Conservation (phyloP, 768 basidiomycete genomes). For the Kwoniella mangroviensis region DNA sequence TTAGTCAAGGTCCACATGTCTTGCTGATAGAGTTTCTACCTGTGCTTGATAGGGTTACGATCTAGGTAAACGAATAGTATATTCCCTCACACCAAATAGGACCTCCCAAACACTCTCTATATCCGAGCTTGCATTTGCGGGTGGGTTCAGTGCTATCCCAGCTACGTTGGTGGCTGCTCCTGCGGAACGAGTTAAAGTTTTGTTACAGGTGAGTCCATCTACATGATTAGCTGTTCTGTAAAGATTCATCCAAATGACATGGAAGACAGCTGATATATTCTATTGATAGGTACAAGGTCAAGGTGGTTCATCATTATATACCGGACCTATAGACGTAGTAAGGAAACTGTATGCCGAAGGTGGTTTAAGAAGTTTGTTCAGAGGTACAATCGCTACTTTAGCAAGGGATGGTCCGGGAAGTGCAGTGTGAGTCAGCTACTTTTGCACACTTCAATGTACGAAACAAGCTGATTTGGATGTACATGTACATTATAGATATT, state of each 20-base stretch:
- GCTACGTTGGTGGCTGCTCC: constrained; percentile 92
- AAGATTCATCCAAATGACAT: too few relatives aligned
- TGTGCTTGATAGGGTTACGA: constrained; percentile 77
- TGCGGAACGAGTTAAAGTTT: constrained; percentile 93
- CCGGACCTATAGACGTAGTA: constrained; percentile 88
- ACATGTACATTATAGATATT: constrained; percentile 68
- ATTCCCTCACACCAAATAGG: constrained; percentile 76
- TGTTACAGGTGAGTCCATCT: constrained; percentile 87
- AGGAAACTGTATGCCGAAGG: constrained; percentile 90
- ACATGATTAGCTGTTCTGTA: too few relatives aligned
- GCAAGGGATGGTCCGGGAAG: constrained; percentile 94
- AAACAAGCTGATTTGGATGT: background rate
- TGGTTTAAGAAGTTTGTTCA: constrained; percentile 85
- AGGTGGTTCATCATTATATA: constrained; percentile 69
- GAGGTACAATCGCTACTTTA: constrained; percentile 90
- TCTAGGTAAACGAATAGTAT: constrained; percentile 83
- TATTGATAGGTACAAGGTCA: constrained; percentile 93
- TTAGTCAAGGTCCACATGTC: too few relatives aligned
- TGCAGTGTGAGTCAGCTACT: constrained; percentile 73
- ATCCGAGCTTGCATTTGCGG: constrained; percentile 83
- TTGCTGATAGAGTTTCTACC: too few relatives aligned
- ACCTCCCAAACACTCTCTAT: constrained; percentile 68
- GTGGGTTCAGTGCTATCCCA: constrained; percentile 91
- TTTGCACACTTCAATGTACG: constrained; percentile 6
- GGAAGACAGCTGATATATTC: too few relatives aligned